Percentiles rank a stretch among this genome's conserved stretches.
phyloP scores from a whole-genome alignment of 345 rosid species.

The Punica granatum region DNA sequence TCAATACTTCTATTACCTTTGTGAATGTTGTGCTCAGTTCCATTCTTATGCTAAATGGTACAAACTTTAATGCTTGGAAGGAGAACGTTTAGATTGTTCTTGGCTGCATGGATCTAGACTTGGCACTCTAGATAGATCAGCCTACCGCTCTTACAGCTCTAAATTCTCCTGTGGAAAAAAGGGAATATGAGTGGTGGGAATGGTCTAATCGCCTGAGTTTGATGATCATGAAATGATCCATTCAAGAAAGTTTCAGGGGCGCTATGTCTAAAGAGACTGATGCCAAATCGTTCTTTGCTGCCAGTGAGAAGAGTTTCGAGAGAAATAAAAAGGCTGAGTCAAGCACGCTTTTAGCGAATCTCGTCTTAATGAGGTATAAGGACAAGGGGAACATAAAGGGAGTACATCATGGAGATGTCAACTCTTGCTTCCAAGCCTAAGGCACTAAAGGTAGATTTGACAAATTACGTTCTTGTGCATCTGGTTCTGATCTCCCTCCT shows the following conservation, averaged over 20 bases:
- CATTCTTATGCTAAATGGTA: neutral
- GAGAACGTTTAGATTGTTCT: neutral
- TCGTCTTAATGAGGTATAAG: constrained; percentile 5
- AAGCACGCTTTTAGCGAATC: constrained; percentile 7
- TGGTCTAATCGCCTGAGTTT: constrained; percentile 7
- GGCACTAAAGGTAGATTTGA: constrained; percentile 3
- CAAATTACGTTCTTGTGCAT: constrained; percentile 6
- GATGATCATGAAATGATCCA: constrained; percentile 2
- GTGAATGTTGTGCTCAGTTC: no score
- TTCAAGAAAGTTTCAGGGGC: neutral
- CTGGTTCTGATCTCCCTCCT: constrained; percentile 17
- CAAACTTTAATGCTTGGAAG: constrained; percentile 10
- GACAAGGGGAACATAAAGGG: constrained; percentile 7
- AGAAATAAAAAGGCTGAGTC: constrained; percentile 14
- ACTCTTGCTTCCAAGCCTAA: constrained; percentile 7
- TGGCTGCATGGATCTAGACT: constrained; percentile 4
- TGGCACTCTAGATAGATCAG: neutral
- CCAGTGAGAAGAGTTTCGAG: constrained; percentile 12
- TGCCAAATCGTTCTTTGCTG: constrained; percentile 4
- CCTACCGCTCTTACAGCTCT: neutral
- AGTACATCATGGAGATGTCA: constrained; percentile 13
- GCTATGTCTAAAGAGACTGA: neutral
- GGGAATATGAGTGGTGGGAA: constrained; percentile 5
- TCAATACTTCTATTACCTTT: neutral
- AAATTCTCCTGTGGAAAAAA: neutral